Base-by-base conservation (phyloP, 495 filamentous ascomycete species). In the Aspergillus kassunensis region DNA sequence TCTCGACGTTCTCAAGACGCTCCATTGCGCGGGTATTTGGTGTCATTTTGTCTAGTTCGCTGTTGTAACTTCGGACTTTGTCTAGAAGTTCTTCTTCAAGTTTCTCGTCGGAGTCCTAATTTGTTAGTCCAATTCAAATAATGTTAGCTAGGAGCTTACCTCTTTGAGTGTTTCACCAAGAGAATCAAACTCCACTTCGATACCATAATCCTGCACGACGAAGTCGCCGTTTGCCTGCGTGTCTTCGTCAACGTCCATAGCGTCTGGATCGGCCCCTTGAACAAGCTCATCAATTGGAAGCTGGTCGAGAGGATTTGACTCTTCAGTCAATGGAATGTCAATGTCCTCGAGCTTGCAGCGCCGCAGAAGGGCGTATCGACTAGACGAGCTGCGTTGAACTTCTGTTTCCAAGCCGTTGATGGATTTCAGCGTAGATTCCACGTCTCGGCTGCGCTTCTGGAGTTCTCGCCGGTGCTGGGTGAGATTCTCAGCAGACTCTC, bases 11-110 rank as follows among this genome's bases (percentile, higher is more conserved):
- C 61, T 91, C 87, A 4, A 99, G 77, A n/a, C 91, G 87, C 56
- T 97, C 91, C 66, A 91, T 87, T 23, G 92, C 92, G 58, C 91
- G 88, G 80, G 96, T 91, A 66, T 99, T 97, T 21, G 92, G 92
- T 51, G 91, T 86, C 72, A 97, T 88, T 63, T 91, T 91, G 55
- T 95, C 90, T 27, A 99, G 81, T 59, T 95, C 89, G 44, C 72
- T 70, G 31, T 84, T 85, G 8, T 97, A 76, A 25, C 76, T 70
- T 31, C 79, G 74, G 56, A 97, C 88, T 63, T 85, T 85, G 35
- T 92, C 88, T 48, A 86, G 79, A 23, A 99, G 76, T 45, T 81
- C 78, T n/a, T 89, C 83, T 62, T 96, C 91, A 24, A 86, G 67
- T 42, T 83, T 79, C 44, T 88, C 82, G 47, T 87, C 85, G 33